phyloP scores from a whole-genome alignment of 169 alveolate genomes.

The Plasmodium vivax region DNA sequence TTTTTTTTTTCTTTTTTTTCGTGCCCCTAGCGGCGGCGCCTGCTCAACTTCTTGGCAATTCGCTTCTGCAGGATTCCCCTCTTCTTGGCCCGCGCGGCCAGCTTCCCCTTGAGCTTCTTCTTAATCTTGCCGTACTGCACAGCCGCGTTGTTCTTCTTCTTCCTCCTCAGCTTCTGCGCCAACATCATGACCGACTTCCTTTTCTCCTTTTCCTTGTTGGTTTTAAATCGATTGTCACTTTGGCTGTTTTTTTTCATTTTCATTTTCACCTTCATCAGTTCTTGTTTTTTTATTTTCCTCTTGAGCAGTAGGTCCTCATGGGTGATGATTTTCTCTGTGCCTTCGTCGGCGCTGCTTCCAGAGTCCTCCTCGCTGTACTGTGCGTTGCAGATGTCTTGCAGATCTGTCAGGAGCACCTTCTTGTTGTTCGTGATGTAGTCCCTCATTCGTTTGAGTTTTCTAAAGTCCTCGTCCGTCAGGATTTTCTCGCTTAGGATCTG shows the following conservation, averaged over 20 bases:
- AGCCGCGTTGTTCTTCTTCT: slow-evolving; percentile 35
- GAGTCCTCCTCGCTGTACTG: slow-evolving; percentile 22
- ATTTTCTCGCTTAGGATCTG: slow-evolving; percentile 33
- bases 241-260: slow-evolving; percentile 5
- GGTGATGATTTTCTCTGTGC: slow-evolving; percentile 30
- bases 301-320: slow-evolving; percentile 33
- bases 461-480: slow-evolving; percentile 52
- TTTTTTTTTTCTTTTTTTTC: too few relatives aligned
- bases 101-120: slow-evolving; percentile 53
- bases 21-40: slow-evolving; percentile 17
- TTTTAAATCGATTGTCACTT: slow-evolving; percentile 21
- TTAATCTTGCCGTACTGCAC: slow-evolving; percentile 44
- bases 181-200: slow-evolving; percentile 61
- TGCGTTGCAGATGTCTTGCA: slow-evolving; percentile 25
- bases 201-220: slow-evolving; percentile 55
- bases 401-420: slow-evolving; percentile 16
- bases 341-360: not conserved
- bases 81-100: slow-evolving; percentile 60
- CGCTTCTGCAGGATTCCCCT: slow-evolving; percentile 37
- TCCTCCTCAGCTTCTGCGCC: slow-evolving; percentile 28
- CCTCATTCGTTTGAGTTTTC: slow-evolving; percentile 27
- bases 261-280: slow-evolving; percentile 21
- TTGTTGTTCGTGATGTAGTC: slow-evolving; percentile 38
- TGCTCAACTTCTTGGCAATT: slow-evolving; percentile 37
- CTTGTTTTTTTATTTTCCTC: slow-evolving; percentile 29